phyloP scores from a whole-genome alignment of 352 stramenopile species.

The Phytopythium montanum region DNA sequence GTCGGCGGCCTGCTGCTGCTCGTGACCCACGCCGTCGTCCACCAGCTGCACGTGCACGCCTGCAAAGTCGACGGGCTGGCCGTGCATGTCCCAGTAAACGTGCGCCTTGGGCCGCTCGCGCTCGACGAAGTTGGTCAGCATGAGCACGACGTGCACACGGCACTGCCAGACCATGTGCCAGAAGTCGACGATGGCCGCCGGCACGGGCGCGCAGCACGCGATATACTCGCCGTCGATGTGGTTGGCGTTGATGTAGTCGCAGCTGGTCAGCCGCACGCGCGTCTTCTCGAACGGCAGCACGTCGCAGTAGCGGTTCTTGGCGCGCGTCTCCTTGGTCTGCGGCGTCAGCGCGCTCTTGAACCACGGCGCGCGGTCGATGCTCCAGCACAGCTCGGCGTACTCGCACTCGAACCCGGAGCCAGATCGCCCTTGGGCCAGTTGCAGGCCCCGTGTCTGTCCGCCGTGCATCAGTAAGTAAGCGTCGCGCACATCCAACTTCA shows the following conservation, averaged over 20 bases:
- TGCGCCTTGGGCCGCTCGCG: conserved; percentile 65
- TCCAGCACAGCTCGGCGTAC: conserved; percentile 59
- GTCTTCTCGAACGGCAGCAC: conserved; percentile 75
- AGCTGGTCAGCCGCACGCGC: conserved; percentile 43
- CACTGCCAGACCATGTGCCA: conserved; percentile 82
- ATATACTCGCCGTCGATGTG: conserved; percentile 65
- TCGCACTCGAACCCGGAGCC: conserved; percentile 53
- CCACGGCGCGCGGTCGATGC: conserved; percentile 51
- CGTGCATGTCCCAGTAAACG: conserved; percentile 61
- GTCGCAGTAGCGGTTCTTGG: conserved; percentile 78
- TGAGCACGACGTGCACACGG: conserved; percentile 79
- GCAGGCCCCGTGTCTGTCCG: conserved; percentile 28
- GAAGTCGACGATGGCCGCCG: conserved; percentile 64
- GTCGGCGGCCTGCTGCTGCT: conserved; percentile 6
- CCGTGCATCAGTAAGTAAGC: too few relatives aligned
- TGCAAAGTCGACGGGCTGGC: conserved; percentile 44
- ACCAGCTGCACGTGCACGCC: conserved; percentile 50
- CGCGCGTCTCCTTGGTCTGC: conserved; percentile 63
- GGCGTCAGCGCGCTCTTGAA: conserved; percentile 47
- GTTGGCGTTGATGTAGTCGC: conserved; percentile 80
- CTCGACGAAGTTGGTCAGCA: conserved; percentile 88
- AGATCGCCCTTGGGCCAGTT: conserved; percentile 18
- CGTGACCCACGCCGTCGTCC: conserved; percentile 30
- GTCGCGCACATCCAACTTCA: neutral
- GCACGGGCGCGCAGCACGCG: conserved; percentile 68